Base-by-base conservation (phyloP, 768 basidiomycete species). In the Lyophyllum decastes region DNA sequence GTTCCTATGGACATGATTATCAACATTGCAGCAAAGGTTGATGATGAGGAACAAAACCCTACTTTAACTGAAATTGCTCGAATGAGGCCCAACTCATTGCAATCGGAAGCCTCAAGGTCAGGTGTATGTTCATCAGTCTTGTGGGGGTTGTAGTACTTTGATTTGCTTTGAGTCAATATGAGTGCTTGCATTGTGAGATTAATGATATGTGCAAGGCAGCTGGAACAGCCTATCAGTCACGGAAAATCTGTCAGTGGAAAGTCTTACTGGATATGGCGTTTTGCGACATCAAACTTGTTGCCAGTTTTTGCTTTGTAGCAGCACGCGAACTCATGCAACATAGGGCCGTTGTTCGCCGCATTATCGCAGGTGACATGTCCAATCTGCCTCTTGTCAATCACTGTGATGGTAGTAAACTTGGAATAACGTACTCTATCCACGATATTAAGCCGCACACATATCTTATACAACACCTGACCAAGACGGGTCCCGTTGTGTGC, bases 171-270 rank as follows among this genome's bases (percentile, higher is more conserved):
- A 4, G 35, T 17, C 9, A 3, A 59, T 38, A 74, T 58, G 25
- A 72, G 50, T 1, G 65, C 67, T 49, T 72, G 72, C 1, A 66
- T 74, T 6, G 69, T 66, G 17, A 73, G 62, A 50, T 75, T 73
- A 26, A 73, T 65, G 21, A 72, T 59, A 49, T 72, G 72, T 11
- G 65, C 67, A 33, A 66, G 55, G 51, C 60, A 73, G 9, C 72
- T 72, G n/a, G n/a, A n/a, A n/a, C n/a, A n/a, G n/a, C n/a, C n/a
- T n/a, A n/a, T n/a, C n/a, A n/a, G n/a, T n/a, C n/a, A n/a, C n/a
- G n/a, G n/a, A n/a, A n/a, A n/a, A n/a, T n/a, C n/a, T n/a, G n/a
- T n/a, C n/a, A n/a, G n/a, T n/a, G n/a, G n/a, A n/a, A 33, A 33
- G 30, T 33, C 30, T 5, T 33, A 33, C 30, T 11, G 30, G 5